Evolutionary conservation across 352 stramenopile species (phyloP).

Genomic region (Globisporangium cystogenes): DNA sequence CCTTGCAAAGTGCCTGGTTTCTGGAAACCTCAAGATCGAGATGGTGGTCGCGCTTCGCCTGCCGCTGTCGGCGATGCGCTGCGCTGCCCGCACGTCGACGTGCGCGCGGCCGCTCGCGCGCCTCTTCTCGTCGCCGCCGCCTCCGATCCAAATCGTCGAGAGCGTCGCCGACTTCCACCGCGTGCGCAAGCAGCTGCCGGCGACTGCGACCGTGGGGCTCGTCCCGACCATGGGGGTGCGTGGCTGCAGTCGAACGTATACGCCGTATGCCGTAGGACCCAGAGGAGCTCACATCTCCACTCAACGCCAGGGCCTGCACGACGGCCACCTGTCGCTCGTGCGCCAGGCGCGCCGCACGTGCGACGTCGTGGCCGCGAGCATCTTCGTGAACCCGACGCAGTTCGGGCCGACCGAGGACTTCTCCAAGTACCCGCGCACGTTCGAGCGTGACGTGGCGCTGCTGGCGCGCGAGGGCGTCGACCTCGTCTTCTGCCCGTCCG

Average conservation of each 20-base stretch:
- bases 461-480: conserved; percentile 87
- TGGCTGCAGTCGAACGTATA: too few relatives aligned
- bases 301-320: conserved; percentile 89
- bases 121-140: conserved; percentile 6
- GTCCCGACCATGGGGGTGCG: conserved; percentile 98
- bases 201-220: conserved; percentile 87
- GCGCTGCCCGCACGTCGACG: neutral
- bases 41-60: too few relatives aligned
- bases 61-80: too few relatives aligned
- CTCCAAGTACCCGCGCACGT: conserved; percentile 96
- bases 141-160: conserved; percentile 30
- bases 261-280: too few relatives aligned
- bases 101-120: neutral
- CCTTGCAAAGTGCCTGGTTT: too few relatives aligned
- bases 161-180: conserved; percentile 47
- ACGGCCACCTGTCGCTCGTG: conserved; percentile 92
- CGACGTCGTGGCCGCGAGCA: conserved; percentile 92
- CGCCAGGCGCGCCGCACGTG: conserved; percentile 85
- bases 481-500: conserved; percentile 83
- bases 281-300: too few relatives aligned
- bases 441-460: conserved; percentile 91
- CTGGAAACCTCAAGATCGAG: too few relatives aligned
- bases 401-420: conserved; percentile 98
- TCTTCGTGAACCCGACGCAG: conserved; percentile 99
- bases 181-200: conserved; percentile 38